A percentile compares a stretch with the other conserved stretches of the same genome.
These are phyloP conservation scores for Spergularia azorica DNA, from an alignment of 179 eudicot species.

Conservation along the genomic window DNA sequence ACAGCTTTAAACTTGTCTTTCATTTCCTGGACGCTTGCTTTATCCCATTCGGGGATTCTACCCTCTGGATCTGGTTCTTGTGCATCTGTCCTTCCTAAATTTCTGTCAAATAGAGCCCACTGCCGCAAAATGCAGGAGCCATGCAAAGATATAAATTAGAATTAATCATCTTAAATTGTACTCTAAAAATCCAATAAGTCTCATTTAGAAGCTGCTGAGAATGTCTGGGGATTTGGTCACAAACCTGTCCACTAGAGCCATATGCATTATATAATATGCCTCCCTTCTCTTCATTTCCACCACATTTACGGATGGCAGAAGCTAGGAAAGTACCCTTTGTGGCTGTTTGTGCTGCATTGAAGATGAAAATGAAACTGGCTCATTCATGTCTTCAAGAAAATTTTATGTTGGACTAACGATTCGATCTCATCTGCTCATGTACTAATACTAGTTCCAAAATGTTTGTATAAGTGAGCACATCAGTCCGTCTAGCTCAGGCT, in stretches of 20 bases:
- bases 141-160: constrained; percentile 18
- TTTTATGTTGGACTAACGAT: background rate
- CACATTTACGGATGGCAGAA: constrained; percentile 92
- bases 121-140: constrained; percentile 32
- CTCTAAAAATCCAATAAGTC: background rate
- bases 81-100: constrained; percentile 80
- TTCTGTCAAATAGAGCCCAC: constrained; percentile 90
- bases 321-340: constrained; percentile 74
- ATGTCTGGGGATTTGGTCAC: background rate
- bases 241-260: constrained; percentile 93
- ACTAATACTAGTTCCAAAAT: constrained; percentile 1
- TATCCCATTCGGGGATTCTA: constrained; percentile 83
- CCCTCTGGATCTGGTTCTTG: constrained; percentile 96
- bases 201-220: background rate
- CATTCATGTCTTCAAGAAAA: background rate
- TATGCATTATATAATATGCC: constrained; percentile 65
- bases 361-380: constrained; percentile 10
- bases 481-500: background rate
- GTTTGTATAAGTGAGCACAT: background rate
- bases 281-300: constrained; percentile 95
- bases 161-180: background rate
- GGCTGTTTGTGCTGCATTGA: constrained; percentile 80
- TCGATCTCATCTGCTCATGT: background rate
- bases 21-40: constrained; percentile 86
- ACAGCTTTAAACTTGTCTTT: constrained; percentile 73